A percentile compares a stretch with the other conserved stretches of the same genome.
Conservation (phyloP, 2,329 filamentous ascomycete species). For the Fusarium verticillioides region DNA sequence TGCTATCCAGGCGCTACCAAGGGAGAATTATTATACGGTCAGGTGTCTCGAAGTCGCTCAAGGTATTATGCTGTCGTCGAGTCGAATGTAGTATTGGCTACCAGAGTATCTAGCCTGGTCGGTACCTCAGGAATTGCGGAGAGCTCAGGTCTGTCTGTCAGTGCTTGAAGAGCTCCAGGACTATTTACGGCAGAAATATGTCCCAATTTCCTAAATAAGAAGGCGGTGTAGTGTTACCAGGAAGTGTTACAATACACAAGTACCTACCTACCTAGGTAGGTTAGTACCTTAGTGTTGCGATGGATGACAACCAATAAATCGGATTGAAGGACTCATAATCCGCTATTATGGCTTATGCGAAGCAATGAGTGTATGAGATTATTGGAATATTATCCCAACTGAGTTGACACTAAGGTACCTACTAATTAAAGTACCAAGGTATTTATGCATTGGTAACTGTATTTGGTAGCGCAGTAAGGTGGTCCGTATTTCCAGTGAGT, state of each 20-base stretch:
- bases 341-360: not conserved
- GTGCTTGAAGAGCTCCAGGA: constrained; percentile 23
- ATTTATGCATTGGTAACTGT: not conserved
- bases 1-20: not conserved
- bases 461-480: no score
- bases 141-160: constrained; percentile 6
- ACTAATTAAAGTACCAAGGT: not conserved
- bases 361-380: not conserved
- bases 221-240: constrained; percentile 18
- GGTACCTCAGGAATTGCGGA: not conserved
- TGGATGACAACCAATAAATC: not conserved
- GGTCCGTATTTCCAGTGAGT: not conserved
- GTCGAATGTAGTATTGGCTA: constrained; percentile 3
- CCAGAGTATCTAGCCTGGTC: constrained; percentile 7
- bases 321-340: not conserved
- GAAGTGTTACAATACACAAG: not conserved
- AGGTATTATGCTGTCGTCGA: not conserved
- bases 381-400: not conserved
- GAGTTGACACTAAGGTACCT: not conserved
- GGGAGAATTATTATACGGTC: not conserved
- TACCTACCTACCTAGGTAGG: not conserved
- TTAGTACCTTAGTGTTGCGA: not conserved
- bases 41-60: not conserved
- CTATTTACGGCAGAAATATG: constrained; percentile 32
- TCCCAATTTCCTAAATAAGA: not conserved